Base-by-base conservation (phyloP, 192 early-diverging fungal species). In the Chytriomyces confervae region DNA sequence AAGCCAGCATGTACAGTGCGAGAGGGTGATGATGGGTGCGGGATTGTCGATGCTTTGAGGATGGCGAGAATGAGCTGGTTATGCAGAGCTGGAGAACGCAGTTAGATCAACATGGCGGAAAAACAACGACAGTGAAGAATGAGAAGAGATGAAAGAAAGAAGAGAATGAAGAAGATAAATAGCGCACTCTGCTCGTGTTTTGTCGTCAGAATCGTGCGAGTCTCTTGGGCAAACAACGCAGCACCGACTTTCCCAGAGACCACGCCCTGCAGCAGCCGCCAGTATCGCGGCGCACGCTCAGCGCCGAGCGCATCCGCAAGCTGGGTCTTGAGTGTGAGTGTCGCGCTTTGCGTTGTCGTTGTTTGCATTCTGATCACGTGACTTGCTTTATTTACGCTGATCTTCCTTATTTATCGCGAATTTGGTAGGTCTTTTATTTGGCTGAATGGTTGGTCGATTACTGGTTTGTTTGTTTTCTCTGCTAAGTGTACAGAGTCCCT, bases 61-160 rank as follows among this genome's bases (percentile, higher is more conserved):
- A 84, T 77, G 57, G 80, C 84, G 69, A 84, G 76, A 23, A 84
- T 75, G 5, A 84, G 69, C 2, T 63, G 13, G 67, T 84, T 84
- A 76, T 84, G 84, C 18, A 84, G 80, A 3, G 24, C 10, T 4
- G 73, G 29, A 11, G 69, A 45, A 8, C 1, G 69, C 20, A 23
- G 23, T 23, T 13, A 13, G 20, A 27, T 23, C 50, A 16, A 29
- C 69, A 20, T 1, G 2, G 36, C 36, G 18, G 4, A 64, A 16
- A 36, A 46, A 16, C 66, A 68, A 68, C 9, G 16, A 24, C 2
- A 24, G n/a, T 0, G 57, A 72, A 20, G 16, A 57, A 57, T 2
- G 48, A 72, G 27, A 72, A 1, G 11, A 65, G 13, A 16, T 2
- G 27, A 16, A 65, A 65, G 18, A 43, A 65, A 16, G 13, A 23